These are phyloP conservation scores for Fusarium sambucinum DNA, from an alignment of 2,329 filamentous ascomycete species.

Conservation along the genomic window DNA sequence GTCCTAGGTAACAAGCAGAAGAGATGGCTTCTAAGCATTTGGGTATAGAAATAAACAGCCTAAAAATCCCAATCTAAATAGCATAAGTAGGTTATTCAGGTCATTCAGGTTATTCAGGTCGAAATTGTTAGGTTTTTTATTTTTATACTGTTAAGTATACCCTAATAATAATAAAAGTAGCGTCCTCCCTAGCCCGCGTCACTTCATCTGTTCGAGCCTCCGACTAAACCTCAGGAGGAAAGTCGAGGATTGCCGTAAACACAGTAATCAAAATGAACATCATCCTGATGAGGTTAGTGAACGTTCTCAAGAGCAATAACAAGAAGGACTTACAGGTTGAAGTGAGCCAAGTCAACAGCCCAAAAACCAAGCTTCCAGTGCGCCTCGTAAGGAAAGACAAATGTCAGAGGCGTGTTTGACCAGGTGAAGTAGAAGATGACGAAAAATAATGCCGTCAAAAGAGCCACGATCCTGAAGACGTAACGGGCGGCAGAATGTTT, in stretches of 20 bases:
- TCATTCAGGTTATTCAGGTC: no score
- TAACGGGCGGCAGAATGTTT: conserved; percentile 33
- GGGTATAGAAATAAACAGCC: no score
- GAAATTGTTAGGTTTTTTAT: no score
- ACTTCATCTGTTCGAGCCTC: no score
- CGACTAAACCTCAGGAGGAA: no score
- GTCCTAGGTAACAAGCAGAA: no score
- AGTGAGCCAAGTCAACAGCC: conserved; percentile 34
- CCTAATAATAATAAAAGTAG: no score
- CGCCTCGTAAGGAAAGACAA: neutral
- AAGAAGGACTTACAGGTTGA: conserved; percentile 44
- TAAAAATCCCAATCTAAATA: no score
- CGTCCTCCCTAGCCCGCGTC: no score
- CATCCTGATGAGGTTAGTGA: conserved; percentile 37
- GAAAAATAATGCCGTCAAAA: conserved; percentile 41
- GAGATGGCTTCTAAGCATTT: no score
- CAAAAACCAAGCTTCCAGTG: neutral
- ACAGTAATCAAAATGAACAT: conserved; percentile 40
- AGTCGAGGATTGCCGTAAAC: conserved; percentile 34
- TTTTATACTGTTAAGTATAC: no score
- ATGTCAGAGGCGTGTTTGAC: neutral
- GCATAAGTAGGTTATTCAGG: no score
- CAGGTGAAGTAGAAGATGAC: conserved; percentile 23
- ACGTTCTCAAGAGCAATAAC: neutral
- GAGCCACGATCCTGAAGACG: conserved; percentile 43